A percentile compares a stretch with the other conserved stretches of the same genome.
These are phyloP conservation scores for Drechslerella coelobrocha DNA, from an alignment of 2,329 filamentous ascomycete genomes.

Conservation along the genomic window DNA sequence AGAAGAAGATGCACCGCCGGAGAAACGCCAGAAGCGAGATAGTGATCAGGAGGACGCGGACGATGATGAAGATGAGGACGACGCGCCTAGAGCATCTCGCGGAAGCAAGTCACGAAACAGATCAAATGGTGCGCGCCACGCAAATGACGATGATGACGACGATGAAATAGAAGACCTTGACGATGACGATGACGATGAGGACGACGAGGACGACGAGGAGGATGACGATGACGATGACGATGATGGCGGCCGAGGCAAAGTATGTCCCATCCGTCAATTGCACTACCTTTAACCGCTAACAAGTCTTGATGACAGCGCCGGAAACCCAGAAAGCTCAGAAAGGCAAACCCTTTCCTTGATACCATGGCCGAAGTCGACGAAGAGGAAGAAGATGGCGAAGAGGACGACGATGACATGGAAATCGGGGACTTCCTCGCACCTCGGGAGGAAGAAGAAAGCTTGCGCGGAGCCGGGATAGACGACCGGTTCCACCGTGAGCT, in stretches of 20 bases:
- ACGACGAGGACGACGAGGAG: slow-evolving; percentile 64
- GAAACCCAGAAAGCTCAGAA: slow-evolving; percentile 51
- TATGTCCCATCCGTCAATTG: slow-evolving; percentile 4
- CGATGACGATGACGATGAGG: slow-evolving; percentile 61
- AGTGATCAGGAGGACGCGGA: slow-evolving; percentile 43
- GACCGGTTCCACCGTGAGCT: slow-evolving; percentile 93
- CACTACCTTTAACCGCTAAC: slow-evolving; percentile 2
- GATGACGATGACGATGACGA: slow-evolving; percentile 69
- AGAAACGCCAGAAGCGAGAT: slow-evolving; percentile 38
- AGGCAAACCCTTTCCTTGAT: slow-evolving; percentile 87
- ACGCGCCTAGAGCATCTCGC: slow-evolving; percentile 42
- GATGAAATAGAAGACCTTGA: slow-evolving; percentile 46
- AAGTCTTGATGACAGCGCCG: slow-evolving; percentile 45
- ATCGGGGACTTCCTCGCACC: slow-evolving; percentile 72
- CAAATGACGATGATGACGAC: slow-evolving; percentile 19
- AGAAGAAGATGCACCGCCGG: slow-evolving; percentile 26
- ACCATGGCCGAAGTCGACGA: slow-evolving; percentile 97
- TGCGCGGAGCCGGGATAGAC: slow-evolving; percentile 74
- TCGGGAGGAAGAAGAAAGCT: slow-evolving; percentile 73
- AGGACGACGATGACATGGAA: slow-evolving; percentile 85
- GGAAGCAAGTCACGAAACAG: slow-evolving; percentile 30
- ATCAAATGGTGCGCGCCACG: slow-evolving; percentile 16
- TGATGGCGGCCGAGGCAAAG: slow-evolving; percentile 65
- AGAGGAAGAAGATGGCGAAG: slow-evolving; percentile 83
- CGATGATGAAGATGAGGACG: slow-evolving; percentile 50